Conservation (phyloP, 805 yeast species). For the Ogataea siamensis region DNA sequence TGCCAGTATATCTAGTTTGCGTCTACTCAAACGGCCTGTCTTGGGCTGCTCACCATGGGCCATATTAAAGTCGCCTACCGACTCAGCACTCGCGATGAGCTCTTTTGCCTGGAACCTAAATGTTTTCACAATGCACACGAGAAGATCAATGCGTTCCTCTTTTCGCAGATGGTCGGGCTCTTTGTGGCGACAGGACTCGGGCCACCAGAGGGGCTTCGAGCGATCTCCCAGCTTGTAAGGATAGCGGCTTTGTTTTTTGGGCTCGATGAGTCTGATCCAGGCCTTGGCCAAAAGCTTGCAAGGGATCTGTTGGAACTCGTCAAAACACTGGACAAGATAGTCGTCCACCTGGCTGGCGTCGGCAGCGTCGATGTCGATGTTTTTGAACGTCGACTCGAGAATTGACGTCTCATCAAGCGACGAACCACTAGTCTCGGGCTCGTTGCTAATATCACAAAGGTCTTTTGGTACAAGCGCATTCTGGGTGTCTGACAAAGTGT, state of each 20-base stretch:
- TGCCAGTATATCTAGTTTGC: constrained; percentile 24
- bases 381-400: constrained; percentile 17
- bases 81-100: constrained; percentile 23
- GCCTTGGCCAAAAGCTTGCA: constrained; percentile 64
- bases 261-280: constrained; percentile 67
- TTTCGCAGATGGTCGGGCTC: constrained; percentile 76
- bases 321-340: constrained; percentile 33
- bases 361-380: constrained; percentile 18
- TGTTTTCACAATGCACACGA: constrained; percentile 40
- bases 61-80: constrained; percentile 24
- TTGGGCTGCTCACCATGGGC: constrained; percentile 15
- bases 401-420: constrained; percentile 11
- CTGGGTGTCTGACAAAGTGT: constrained; percentile 14
- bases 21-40: constrained; percentile 21
- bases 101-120: constrained; percentile 25
- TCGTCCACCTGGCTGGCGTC: constrained; percentile 23
- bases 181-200: constrained; percentile 50
- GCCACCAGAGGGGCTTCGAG: constrained; percentile 73
- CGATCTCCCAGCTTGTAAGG: constrained; percentile 58
- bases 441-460: neutral
- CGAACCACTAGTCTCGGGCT: constrained; percentile 4
- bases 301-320: constrained; percentile 45
- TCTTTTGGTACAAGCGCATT: neutral
- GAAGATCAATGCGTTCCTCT: constrained; percentile 49
- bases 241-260: constrained; percentile 57